Evolutionary conservation across 345 rosid genomes (phyloP), one percentile per base, ranked within the genome.

Genomic region (Citrus mangshanensis): DNA sequence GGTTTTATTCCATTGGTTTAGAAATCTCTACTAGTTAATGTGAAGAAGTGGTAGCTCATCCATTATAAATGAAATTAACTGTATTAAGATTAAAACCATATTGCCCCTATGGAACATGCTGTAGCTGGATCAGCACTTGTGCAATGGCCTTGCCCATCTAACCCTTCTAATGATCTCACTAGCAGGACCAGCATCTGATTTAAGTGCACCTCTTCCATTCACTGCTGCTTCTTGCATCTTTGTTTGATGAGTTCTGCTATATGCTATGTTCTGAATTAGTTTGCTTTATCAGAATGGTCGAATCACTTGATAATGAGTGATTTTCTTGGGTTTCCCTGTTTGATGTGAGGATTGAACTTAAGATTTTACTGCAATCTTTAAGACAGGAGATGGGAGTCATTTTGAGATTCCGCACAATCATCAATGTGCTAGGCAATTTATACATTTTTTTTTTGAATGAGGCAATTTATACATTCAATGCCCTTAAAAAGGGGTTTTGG

Each of bases 381-480:
- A 49, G 55, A 19, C 5, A 21, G 27, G 49, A 22, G 51, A 34
- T 34, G 65, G 12, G 13, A 12, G 49, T 56, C 32, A 72, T 72
- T 72, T 72, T 42, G 49, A 64, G 70, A 64, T 64, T 75, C 46
- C 64, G 38, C 77, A 38, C 25, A n/a, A 25, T 14, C 77, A 40
- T 37, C 68, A 25, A 46, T 6, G 25, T 6, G 16, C 32, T 35
- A 37, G 25, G 51, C 56, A 73, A 66, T 73, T 75, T 46, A 42
- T 28, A 21, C 42, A 9, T 28, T 40, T n/a, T n/a, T n/a, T n/a
- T n/a, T n/a, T n/a, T n/a, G n/a, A n/a, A n/a, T n/a, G n/a, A 37
- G 25, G 51, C 56, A 73, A 66, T 73, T 75, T 46, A 42, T 28
- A 21, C 42, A 9, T 28, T 40, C 42, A 22, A 51, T 65, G 46